Conservation (phyloP, 345 rosid species). For the Lagerstroemia speciosa region DNA sequence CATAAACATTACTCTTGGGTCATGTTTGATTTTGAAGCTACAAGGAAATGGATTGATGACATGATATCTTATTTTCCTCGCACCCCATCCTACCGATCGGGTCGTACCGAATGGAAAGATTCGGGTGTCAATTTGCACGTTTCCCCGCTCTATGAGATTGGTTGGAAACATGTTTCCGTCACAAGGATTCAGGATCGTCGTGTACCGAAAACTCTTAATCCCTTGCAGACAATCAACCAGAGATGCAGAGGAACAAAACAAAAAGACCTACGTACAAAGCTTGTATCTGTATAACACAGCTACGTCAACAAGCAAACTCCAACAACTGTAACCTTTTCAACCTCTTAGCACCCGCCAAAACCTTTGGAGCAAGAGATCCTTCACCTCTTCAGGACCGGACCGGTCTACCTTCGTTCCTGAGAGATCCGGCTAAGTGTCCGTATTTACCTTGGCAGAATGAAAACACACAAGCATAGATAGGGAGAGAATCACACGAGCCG, state of each 20-base stretch:
- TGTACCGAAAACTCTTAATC: background rate
- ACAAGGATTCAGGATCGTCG: background rate
- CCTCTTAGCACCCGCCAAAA: no score
- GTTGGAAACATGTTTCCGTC: background rate
- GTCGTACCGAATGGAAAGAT: background rate
- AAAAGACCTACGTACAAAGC: background rate
- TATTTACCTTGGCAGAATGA: background rate
- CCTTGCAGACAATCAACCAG: background rate
- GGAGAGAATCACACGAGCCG: conserved; percentile 35
- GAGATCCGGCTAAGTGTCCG: background rate
- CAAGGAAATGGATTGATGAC: no score
- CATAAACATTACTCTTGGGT: no score
- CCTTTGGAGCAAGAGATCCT: conserved; percentile 1
- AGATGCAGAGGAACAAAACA: background rate
- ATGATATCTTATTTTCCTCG: no score
- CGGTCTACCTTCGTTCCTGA: background rate
- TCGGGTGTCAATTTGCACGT: background rate
- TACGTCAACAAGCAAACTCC: background rate
- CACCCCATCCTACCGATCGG: background rate
- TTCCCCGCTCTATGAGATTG: no score
- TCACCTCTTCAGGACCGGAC: background rate
- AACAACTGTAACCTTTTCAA: no score
- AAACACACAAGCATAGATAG: background rate
- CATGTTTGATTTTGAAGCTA: no score
- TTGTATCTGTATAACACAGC: background rate